A percentile compares a stretch with the other conserved stretches of the same genome.
Evolutionary conservation across 352 stramenopile genomes (phyloP).

Genomic region (Globisporangium perplexum): DNA sequence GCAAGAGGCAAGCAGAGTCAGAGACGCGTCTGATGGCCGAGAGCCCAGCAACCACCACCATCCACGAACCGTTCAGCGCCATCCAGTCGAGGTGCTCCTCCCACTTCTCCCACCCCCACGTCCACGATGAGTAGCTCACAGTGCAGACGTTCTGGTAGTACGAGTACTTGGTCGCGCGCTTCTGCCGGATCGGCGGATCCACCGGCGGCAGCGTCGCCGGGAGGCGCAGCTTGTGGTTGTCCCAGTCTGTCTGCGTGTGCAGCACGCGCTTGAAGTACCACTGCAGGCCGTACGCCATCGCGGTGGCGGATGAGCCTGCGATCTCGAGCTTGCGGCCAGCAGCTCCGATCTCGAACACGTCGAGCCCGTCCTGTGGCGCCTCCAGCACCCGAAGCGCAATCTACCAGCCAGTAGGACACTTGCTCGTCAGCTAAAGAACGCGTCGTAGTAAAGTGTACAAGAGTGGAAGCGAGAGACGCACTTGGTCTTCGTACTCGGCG

Average conservation of each 20-base stretch:
- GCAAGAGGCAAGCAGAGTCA: background rate
- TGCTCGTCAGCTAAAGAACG: background rate
- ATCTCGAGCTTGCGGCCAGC: slow-evolving; percentile 48
- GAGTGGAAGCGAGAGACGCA: slow-evolving; percentile 7
- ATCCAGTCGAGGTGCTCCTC: slow-evolving; percentile 92
- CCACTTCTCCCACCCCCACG: slow-evolving; percentile 87
- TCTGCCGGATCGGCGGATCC: slow-evolving; percentile 25
- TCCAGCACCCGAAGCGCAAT: slow-evolving; percentile 51
- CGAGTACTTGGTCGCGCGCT: slow-evolving; percentile 68
- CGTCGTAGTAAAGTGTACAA: background rate
- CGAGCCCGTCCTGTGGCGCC: slow-evolving; percentile 30
- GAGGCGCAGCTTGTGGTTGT: slow-evolving; percentile 67
- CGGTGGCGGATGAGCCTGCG: slow-evolving; percentile 42
- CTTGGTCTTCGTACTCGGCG: slow-evolving; percentile 53
- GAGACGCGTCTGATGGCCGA: too few species aligned
- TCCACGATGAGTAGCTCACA: slow-evolving; percentile 87
- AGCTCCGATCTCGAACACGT: slow-evolving; percentile 57
- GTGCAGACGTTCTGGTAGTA: slow-evolving; percentile 94
- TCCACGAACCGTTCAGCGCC: slow-evolving; percentile 72
- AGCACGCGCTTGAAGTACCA: slow-evolving; percentile 74
- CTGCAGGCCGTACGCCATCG: slow-evolving; percentile 66
- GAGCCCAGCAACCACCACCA: background rate
- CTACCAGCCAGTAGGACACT: slow-evolving; percentile 9
- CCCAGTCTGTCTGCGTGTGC: slow-evolving; percentile 77
- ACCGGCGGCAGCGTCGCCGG: slow-evolving; percentile 44